Evolutionary conservation across 495 filamentous ascomycete species (phyloP).

Genomic region (Massariosphaeria phaeospora): DNA sequence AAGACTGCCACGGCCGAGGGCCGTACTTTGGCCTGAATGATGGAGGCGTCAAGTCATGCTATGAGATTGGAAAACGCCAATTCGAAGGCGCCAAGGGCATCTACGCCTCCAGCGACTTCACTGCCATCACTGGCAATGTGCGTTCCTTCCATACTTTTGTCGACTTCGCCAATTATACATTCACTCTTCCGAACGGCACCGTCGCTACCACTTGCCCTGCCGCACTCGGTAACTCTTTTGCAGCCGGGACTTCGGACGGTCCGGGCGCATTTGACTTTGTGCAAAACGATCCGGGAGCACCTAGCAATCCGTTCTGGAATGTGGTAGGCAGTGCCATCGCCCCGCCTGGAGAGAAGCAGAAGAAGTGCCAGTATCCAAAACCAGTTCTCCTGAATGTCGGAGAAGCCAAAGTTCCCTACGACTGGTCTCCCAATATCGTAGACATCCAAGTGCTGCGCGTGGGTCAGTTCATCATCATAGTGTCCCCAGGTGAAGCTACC

Average conservation of each 20-base stretch:
- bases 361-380: constrained; percentile 75
- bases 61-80: constrained; percentile 44
- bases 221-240: constrained; percentile 91
- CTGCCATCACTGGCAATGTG: constrained; percentile 37
- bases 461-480: constrained; percentile 80
- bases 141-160: constrained; percentile 41
- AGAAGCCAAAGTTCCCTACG: constrained; percentile 70
- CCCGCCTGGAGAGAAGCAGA: constrained; percentile 64
- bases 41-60: constrained; percentile 41
- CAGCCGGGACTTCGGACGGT: constrained; percentile 89
- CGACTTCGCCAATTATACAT: constrained; percentile 64
- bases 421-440: constrained; percentile 89
- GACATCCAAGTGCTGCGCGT: constrained; percentile 86
- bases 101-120: constrained; percentile 30
- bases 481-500: constrained; percentile 85
- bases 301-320: constrained; percentile 78
- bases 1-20: constrained; percentile 79
- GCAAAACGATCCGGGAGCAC: constrained; percentile 68
- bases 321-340: constrained; percentile 70
- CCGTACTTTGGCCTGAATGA: constrained; percentile 63
- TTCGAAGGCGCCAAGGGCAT: constrained; percentile 35
- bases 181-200: constrained; percentile 70
- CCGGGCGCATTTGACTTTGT: constrained; percentile 93
- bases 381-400: constrained; percentile 88
- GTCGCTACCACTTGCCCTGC: constrained; percentile 74